Evolutionary conservation across 169 alveolate genomes (phyloP).

Genomic region (Theileria luwenshuni): DNA sequence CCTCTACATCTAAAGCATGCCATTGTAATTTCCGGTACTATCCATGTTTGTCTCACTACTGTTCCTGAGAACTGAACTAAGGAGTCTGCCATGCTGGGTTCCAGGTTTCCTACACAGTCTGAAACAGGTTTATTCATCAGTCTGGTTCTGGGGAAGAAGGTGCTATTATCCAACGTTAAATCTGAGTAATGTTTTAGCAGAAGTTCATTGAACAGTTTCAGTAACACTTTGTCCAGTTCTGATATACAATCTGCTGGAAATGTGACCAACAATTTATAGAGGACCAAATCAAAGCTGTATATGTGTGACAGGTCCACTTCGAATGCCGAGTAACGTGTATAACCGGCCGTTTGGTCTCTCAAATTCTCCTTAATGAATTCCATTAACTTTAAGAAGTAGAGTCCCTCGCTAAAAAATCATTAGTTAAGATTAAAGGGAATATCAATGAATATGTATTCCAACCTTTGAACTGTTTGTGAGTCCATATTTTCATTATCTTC

Average conservation of each 20-base stretch:
- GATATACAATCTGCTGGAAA: conserved; percentile 94
- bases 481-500: conserved; percentile 46
- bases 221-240: conserved; percentile 88
- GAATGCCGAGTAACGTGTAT: conserved; percentile 20
- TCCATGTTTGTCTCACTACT: conserved; percentile 93
- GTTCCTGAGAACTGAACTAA: conserved; percentile 94
- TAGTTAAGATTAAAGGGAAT: not conserved
- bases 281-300: conserved; percentile 78
- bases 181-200: conserved; percentile 20
- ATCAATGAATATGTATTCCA: not conserved
- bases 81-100: conserved; percentile 81
- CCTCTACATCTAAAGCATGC: conserved; percentile 95
- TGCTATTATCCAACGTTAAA: conserved; percentile 21
- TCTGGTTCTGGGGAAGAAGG: conserved; percentile 73
- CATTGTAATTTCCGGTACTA: conserved; percentile 97
- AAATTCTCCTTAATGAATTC: conserved; percentile 9
- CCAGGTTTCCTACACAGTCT: conserved; percentile 74
- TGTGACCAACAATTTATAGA: conserved; percentile 86
- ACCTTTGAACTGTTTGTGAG: conserved; percentile 20
- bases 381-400: conserved; percentile 12
- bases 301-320: conserved; percentile 88
- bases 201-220: conserved; percentile 81
- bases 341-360: conserved; percentile 18
- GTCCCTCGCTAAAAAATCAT: conserved; percentile 1
- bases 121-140: conserved; percentile 72